phyloP scores from a whole-genome alignment of 1,139 yeast genomes.

The Saccharomycopsis hybrid region DNA sequence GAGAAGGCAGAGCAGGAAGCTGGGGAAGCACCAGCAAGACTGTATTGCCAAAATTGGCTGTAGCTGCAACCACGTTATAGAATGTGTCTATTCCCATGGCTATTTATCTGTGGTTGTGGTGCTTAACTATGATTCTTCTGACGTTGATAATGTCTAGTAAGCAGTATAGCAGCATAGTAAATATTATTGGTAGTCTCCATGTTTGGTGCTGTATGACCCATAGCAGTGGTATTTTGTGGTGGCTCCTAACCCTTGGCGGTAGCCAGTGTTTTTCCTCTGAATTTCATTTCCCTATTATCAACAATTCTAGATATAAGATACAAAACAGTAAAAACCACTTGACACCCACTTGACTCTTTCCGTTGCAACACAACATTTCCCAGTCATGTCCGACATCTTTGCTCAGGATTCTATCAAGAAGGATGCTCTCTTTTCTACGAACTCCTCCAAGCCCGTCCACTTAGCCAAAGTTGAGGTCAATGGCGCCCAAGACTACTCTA shows the following conservation, averaged over 20 bases:
- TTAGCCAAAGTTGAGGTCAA: constrained; percentile 10
- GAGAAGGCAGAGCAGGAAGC: neutral
- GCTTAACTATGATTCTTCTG: too few species aligned
- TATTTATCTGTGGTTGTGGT: too few species aligned
- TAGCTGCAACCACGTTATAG: neutral
- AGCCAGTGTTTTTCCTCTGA: neutral
- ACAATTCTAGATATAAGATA: neutral
- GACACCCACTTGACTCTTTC: neutral
- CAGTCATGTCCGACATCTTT: neutral
- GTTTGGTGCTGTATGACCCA: too few species aligned
- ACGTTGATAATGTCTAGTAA: too few species aligned
- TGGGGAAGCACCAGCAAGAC: neutral
- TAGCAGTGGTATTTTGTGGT: too few species aligned
- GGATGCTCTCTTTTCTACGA: neutral
- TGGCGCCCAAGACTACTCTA: constrained; percentile 1
- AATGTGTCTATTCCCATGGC: neutral
- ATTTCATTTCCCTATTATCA: neutral
- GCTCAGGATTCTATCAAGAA: neutral
- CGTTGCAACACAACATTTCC: too few species aligned
- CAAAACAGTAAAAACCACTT: neutral
- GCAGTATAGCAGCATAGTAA: too few species aligned
- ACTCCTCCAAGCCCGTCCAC: neutral
- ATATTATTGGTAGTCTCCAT: too few species aligned
- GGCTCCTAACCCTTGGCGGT: neutral
- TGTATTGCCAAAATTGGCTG: neutral